Conservation (phyloP, 441 rosid genomes). For the Pelargonium myrrhifolium region DNA sequence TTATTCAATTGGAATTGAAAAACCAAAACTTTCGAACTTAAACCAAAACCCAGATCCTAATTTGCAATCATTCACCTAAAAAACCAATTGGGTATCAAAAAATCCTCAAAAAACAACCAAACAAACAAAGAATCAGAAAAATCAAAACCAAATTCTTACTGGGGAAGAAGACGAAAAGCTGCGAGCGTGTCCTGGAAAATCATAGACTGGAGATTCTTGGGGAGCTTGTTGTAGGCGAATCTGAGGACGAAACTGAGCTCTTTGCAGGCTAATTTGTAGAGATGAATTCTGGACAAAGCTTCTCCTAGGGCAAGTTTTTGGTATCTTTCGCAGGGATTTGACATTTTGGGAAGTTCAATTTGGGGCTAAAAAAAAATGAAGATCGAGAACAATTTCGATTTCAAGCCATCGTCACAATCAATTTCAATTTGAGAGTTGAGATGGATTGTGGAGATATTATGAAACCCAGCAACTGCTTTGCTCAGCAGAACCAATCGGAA, state of each 20-base stretch:
- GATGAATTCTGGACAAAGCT: slow-evolving; percentile 38
- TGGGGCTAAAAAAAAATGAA: neutral
- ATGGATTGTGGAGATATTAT: neutral
- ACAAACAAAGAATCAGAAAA: slow-evolving; percentile 1
- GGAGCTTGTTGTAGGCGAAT: slow-evolving; percentile 41
- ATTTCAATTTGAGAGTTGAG: neutral
- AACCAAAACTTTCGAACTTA: neutral
- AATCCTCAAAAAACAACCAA: neutral
- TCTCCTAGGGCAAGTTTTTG: slow-evolving; percentile 38
- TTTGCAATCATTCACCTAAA: neutral
- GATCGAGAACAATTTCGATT: neutral
- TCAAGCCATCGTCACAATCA: neutral
- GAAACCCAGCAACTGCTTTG: neutral
- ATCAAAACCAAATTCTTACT: slow-evolving; percentile 31
- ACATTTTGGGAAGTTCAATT: slow-evolving; percentile 23
- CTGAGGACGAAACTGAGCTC: slow-evolving; percentile 58
- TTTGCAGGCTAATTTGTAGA: slow-evolving; percentile 57
- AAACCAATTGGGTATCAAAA: neutral
- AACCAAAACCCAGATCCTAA: slow-evolving; percentile 1
- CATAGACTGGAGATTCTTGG: slow-evolving; percentile 53
- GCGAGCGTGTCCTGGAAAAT: slow-evolving; percentile 57
- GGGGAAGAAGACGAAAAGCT: slow-evolving; percentile 69
- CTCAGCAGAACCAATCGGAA: neutral
- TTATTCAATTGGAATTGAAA: neutral
- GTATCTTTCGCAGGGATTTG: slow-evolving; percentile 44